Base-by-base conservation (phyloP, 2,329 filamentous ascomycete species). In the Blastomyces parvus region DNA sequence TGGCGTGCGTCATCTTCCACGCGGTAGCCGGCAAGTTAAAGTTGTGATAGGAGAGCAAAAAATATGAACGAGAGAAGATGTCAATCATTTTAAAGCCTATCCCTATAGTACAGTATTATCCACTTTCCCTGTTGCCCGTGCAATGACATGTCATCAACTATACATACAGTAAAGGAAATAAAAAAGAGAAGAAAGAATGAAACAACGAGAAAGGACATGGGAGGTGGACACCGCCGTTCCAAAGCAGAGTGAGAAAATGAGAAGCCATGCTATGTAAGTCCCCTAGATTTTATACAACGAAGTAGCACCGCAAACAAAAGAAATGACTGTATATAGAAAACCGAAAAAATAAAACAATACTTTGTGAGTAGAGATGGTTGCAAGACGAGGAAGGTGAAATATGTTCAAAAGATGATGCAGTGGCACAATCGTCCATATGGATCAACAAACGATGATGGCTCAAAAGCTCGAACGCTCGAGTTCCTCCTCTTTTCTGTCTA, bases 221-320 rank as follows among this genome's bases (percentile, higher is more conserved):
- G 50, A 33, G 73, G 60, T 66, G 62, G 52, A 65, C 66, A 65
- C 66, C 56, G 62, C 36, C 14, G 27, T n/a, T 38, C 61, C 64
- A 65, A 64, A 70, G 5, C 66, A 70, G 67, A 70, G 69, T 72
- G 69, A 66, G 69, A 70, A 69, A 67, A 66, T 57, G 66, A 66
- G 64, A 61, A 58, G 67, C 68, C 66, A 70, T 70, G 71, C 70
- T 72, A 71, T 74, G 70, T 69, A 70, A 62, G 69, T 65, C 67
- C 33, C 70, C 68, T 53, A 61, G 27, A 61, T 53, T 52, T 52
- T 61, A 38, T 63, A 63, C 58, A 44, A 61, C 25, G 55, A 56
- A 63, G 55, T 25, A 59, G 27, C 70, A 72, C 71, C 65, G 69
- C 69, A 71, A 63, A 61, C 60, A 60, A 60, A 61, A 38, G 42